Evolutionary conservation across 306 rosid genomes (phyloP).

Genomic region (Cucumis hystrix): DNA sequence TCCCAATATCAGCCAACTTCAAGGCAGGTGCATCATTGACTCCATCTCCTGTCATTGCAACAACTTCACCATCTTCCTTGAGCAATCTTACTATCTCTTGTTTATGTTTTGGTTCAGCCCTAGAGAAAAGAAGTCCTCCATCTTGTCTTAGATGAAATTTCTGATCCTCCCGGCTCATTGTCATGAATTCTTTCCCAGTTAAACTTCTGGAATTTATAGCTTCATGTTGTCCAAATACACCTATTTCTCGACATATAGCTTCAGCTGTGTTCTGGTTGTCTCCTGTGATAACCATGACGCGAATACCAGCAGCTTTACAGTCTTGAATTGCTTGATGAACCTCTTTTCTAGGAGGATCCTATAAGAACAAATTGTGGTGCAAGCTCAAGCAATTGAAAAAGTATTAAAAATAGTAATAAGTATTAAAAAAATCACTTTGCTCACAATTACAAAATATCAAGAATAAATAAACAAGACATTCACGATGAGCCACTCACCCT

Average conservation of each 20-base stretch:
- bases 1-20: constrained; percentile 89
- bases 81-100: constrained; percentile 90
- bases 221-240: constrained; percentile 58
- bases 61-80: constrained; percentile 39
- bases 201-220: constrained; percentile 51
- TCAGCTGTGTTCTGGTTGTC: constrained; percentile 93
- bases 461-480: neutral
- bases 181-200: constrained; percentile 73
- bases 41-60: constrained; percentile 36
- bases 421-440: neutral
- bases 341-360: constrained; percentile 96
- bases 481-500: constrained; percentile 48
- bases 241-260: constrained; percentile 87
- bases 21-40: constrained; percentile 95
- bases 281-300: constrained; percentile 88
- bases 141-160: constrained; percentile 43
- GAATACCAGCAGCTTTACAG: constrained; percentile 92
- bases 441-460: neutral
- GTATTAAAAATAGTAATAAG: neutral
- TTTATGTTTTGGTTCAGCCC: constrained; percentile 95
- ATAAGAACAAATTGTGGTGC: constrained; percentile 9
- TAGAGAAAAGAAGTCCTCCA: constrained; percentile 85
- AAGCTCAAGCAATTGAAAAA: constrained; percentile 9
- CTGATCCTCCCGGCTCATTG: constrained; percentile 38
- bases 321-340: constrained; percentile 76